A percentile compares a stretch with the other conserved stretches of the same genome.
phyloP scores from a whole-genome alignment of 2,329 filamentous ascomycete species.

The Colletotrichum sp. region DNA sequence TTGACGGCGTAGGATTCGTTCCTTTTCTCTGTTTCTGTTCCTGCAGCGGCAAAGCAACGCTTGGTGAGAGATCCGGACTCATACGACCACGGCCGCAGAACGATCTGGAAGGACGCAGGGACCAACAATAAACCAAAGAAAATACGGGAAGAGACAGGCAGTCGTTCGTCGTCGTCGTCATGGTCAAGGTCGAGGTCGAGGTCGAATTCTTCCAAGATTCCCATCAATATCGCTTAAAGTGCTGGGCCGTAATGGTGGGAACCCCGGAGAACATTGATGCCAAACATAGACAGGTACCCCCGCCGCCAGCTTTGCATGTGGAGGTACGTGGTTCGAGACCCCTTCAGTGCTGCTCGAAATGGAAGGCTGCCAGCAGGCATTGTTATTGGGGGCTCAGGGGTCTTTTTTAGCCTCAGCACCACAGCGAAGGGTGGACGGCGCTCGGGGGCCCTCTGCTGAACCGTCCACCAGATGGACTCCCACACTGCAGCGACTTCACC shows the following conservation, averaged over 20 bases:
- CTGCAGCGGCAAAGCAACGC: slow-evolving; percentile 8
- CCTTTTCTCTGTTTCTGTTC: neutral
- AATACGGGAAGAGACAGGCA: neutral
- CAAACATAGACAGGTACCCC: slow-evolving; percentile 15
- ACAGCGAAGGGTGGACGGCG: neutral
- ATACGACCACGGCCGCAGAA: neutral
- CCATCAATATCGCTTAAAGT: slow-evolving; percentile 15
- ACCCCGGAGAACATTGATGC: slow-evolving; percentile 6
- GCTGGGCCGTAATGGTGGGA: slow-evolving; percentile 5
- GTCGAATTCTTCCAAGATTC: neutral
- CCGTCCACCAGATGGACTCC: neutral
- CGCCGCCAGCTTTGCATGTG: slow-evolving; percentile 6
- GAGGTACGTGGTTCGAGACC: slow-evolving; percentile 18
- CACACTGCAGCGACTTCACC: neutral
- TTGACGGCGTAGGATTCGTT: neutral
- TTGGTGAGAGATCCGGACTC: neutral
- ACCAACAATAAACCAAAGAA: neutral
- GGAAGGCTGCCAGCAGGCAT: slow-evolving; percentile 7
- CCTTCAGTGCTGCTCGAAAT: neutral
- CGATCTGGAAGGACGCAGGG: neutral
- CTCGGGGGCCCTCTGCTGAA: slow-evolving; percentile 9
- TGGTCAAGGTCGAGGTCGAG: neutral
- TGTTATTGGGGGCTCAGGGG: slow-evolving; percentile 6
- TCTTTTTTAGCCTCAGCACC: slow-evolving; percentile 6
- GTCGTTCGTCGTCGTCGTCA: neutral